A percentile compares a stretch with the other conserved stretches of the same genome.
Conservation (phyloP, 192 early-diverging fungal genomes). For the Pilaira anomala region DNA sequence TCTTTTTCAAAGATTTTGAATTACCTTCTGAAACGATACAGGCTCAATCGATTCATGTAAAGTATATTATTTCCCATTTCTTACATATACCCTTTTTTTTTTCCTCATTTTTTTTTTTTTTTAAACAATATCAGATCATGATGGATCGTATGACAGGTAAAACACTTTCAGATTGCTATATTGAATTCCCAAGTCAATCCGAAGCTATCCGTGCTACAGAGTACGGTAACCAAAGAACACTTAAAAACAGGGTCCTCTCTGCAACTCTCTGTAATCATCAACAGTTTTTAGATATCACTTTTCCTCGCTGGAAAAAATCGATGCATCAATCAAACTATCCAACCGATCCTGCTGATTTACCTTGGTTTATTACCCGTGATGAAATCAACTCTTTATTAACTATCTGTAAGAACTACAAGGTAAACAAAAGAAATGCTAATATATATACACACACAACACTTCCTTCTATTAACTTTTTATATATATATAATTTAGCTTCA, state of each 20-base stretch:
- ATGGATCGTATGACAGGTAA: conserved; percentile 69
- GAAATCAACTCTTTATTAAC: conserved; percentile 70
- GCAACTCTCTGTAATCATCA: conserved; percentile 51
- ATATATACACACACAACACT: too few species aligned
- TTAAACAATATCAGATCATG: conserved; percentile 37
- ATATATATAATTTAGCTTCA: conserved; percentile 58
- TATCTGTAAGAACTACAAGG: conserved; percentile 73
- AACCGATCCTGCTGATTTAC: background rate
- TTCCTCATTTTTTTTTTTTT: too few species aligned
- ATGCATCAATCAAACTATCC: conserved; percentile 1
- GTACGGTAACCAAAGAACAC: conserved; percentile 45
- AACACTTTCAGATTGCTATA: conserved; percentile 62
- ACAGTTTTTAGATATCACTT: conserved; percentile 50
- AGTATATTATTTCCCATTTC: background rate
- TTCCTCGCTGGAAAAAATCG: conserved; percentile 56
- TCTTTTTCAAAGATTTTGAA: conserved; percentile 43
- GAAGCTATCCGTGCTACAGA: conserved; percentile 57
- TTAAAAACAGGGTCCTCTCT: conserved; percentile 60
- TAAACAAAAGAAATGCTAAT: conserved; percentile 4
- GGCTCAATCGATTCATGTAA: conserved; percentile 53
- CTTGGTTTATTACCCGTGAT: conserved; percentile 57
- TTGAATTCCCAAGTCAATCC: conserved; percentile 53
- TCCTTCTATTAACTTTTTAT: conserved; percentile 19
- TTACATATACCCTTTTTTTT: background rate
- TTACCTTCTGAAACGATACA: conserved; percentile 41